Evolutionary conservation across 345 rosid species (phyloP), one percentile per base, ranked within the genome.

Genomic region (Linum lewisii): DNA sequence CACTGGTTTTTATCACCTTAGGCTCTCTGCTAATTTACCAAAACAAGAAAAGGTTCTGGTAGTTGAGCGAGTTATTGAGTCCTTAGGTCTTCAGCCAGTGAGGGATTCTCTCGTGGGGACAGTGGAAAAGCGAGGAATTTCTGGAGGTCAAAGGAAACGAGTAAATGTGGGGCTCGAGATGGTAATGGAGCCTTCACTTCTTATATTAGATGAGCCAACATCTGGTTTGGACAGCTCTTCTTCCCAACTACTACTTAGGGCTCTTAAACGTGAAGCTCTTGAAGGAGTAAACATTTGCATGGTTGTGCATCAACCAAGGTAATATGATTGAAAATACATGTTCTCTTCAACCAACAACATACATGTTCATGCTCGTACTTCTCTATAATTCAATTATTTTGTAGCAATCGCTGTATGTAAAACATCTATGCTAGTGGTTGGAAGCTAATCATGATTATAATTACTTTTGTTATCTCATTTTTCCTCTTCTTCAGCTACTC

Each of bases 141-240:
- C 99, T 21, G 99, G 99, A 67, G 99, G 99, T 59, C 99, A 94
- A 73, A 90, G 95, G 71, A 94, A 94, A 79, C 76, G 99, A 65
- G 96, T 94, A 58, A 94, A 94, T 63, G 99, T 94, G 4, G 99
- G 99, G 67, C 84, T 94, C 64, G 99, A 94, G 77, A 94, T 94
- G 99, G 97, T 94, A 51, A 94, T 94, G 99, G 97, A 94, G 66
- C 99, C 99, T 79, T 94, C 99, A 59, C 90, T 94, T 69, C 73
- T 94, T 49, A 90, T 94, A 73, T 84, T 94, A 60, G 99, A 90
- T 73, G 99, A 94, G 75, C 96, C 99, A 19, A 94, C 99, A 15
- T 90, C 97, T 50, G 99, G 99, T 23, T 79, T 90, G 82, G 99
- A 94, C 65, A 94, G 99, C 63, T 90, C 99, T 60, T 90, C 99